These are phyloP conservation scores for Panaeolus cyanescens DNA, from an alignment of 768 basidiomycete genomes.

Conservation along the genomic window DNA sequence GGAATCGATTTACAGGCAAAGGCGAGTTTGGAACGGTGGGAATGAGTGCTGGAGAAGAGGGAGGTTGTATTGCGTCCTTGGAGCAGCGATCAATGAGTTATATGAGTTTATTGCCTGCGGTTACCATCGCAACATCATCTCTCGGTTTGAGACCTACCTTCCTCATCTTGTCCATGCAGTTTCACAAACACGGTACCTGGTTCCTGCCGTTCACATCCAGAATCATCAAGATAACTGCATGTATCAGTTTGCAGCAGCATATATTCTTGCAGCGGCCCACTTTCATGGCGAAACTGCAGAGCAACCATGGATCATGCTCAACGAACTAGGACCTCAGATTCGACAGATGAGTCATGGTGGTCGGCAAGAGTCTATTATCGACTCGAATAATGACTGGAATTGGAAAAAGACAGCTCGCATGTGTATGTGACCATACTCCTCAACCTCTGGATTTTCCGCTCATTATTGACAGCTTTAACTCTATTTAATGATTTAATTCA, in stretches of 20 bases:
- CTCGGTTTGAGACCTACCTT: slow-evolving; percentile 14
- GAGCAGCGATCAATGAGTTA: too few relatives aligned
- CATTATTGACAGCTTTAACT: slow-evolving; percentile 4
- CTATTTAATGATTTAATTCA: slow-evolving; percentile 3
- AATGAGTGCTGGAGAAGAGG: too few relatives aligned
- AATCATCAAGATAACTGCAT: slow-evolving; percentile 28
- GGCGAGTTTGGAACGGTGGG: too few relatives aligned
- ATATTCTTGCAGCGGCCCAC: slow-evolving; percentile 17
- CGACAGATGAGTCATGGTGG: slow-evolving; percentile 31
- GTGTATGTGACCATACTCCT: slow-evolving; percentile 7
- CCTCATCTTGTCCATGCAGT: slow-evolving; percentile 12
- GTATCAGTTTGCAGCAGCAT: slow-evolving; percentile 23
- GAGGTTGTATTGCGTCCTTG: too few relatives aligned
- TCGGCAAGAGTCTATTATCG: slow-evolving; percentile 24
- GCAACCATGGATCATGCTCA: slow-evolving; percentile 22
- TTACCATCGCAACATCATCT: slow-evolving; percentile 16
- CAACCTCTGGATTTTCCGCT: not conserved
- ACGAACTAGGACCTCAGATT: slow-evolving; percentile 19
- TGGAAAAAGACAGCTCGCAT: slow-evolving; percentile 21
- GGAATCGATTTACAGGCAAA: too few relatives aligned
- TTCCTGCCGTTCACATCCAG: slow-evolving; percentile 25
- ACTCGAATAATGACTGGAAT: slow-evolving; percentile 24
- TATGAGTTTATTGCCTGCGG: slow-evolving; percentile 19
- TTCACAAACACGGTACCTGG: slow-evolving; percentile 10
- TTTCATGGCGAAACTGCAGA: slow-evolving; percentile 33